Base-by-base conservation (phyloP, 129 eudicot genomes). In the Flaveria robusta region DNA sequence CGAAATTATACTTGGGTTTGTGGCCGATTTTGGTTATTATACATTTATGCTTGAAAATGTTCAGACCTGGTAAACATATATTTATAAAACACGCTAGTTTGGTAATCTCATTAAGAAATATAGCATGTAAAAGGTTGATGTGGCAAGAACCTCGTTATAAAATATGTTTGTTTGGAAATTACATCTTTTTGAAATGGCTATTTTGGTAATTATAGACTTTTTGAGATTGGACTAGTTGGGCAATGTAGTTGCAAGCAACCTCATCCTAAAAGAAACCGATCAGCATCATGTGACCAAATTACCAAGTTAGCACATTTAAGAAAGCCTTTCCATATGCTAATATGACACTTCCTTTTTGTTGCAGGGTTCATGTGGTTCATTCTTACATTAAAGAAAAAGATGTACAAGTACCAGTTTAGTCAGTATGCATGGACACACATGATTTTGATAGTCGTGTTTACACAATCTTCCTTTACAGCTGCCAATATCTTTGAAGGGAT, bases 361-460 rank as follows among this genome's bases (percentile, higher is more conserved):
- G 26, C 90, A 91, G 95, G 97, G 65, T 63, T 88, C 64, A 76
- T 91, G 87, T 88, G 92, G 97, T 91, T 91, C 82, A 91, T 91
- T 79, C 95, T 91, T 63, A 87, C 97, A 12, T 74, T 91, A 59
- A 88, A 88, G 85, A 83, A 83, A 82, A 91, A 83, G 81, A 91
- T 86, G 95, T 91, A 88, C 77, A 88, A 87, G 86, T 91, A 91
- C 79, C 97, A 91, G 39, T 91, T 88, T 72, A 87, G 95, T 66
- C 97, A 91, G 68, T 91, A 78, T 52, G 92, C 96, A 47, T 91
- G 97, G 97, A 91, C 97, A 43, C 97, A 88, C 83, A 91, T 87
- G 97, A 88, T 91, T 77, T 89, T 91, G 27, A 86, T 91, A 66
- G 92, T 89, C n/a, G 97, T 91, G 50, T 91, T 91, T 49, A 81